phyloP scores from a whole-genome alignment of 495 filamentous ascomycete genomes.

The Penicillium manginii region DNA sequence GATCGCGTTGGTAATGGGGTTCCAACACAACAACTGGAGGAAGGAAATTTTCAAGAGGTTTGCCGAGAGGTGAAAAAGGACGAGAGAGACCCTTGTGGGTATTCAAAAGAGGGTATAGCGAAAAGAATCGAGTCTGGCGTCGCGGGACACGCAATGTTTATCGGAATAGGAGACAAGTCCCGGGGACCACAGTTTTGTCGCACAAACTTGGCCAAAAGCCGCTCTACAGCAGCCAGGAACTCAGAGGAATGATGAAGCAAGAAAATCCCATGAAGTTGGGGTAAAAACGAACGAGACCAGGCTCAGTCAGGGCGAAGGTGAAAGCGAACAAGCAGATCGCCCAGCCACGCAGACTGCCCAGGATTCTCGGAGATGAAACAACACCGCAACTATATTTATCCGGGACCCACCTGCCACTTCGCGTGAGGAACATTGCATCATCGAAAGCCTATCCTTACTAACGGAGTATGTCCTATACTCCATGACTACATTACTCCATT shows the following conservation, averaged over 20 bases:
- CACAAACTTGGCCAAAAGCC: constrained; percentile 7
- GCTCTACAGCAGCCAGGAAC: constrained; percentile 17
- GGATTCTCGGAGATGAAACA: constrained; percentile 24
- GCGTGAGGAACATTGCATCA: constrained; percentile 28
- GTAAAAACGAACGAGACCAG: constrained; percentile 22
- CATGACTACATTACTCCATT: no score
- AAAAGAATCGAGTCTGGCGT: constrained; percentile 16
- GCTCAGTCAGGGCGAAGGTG: constrained; percentile 21
- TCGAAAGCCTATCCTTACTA: constrained; percentile 4
- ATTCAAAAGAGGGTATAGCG: constrained; percentile 17
- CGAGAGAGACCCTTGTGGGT: constrained; percentile 1
- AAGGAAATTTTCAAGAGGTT: constrained; percentile 2
- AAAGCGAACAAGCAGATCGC: constrained; percentile 11
- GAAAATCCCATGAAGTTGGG: constrained; percentile 8
- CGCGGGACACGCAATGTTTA: constrained; percentile 16
- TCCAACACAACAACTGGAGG: constrained; percentile 5
- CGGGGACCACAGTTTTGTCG: constrained; percentile 9
- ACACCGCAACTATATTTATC: constrained; percentile 23
- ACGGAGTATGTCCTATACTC: no score
- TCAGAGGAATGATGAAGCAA: constrained; percentile 7
- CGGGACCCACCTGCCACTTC: constrained; percentile 23
- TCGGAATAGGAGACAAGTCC: constrained; percentile 10
- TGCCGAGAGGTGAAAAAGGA: constrained; percentile 7
- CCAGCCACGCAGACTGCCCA: constrained; percentile 12
- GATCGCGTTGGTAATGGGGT: constrained; percentile 9